Base-by-base conservation (phyloP, 495 filamentous ascomycete genomes). In the Lasiosphaeria ovina region DNA sequence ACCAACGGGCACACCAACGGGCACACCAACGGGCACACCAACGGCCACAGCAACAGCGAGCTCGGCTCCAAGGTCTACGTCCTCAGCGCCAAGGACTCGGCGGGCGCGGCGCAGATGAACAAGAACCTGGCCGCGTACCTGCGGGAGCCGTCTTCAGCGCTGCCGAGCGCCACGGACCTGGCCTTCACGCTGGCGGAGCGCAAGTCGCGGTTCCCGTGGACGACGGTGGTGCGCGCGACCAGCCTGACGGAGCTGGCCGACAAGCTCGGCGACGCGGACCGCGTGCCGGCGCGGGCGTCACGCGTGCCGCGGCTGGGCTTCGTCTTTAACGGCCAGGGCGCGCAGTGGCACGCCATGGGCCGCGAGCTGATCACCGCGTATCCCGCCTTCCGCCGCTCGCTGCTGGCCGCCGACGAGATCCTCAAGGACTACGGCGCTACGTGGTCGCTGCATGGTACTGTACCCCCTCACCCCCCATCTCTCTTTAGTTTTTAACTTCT, bases 281-380 rank as follows among this genome's bases (percentile, higher is more conserved):
- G 24, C 24, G 24, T 24, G 24, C 24, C 24, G 24, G 24, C 24
- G 24, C 24, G 24, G 24, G 24, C 24, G 24, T 24, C 24, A 2
- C 24, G 24, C 24, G 24, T 24, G 24, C 44, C 9, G n/a, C 44
- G 38, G 31, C 31, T 76, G 14, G 69, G 57, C 10, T 76, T 76
- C 51, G 66, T 78, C 6, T 78, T 77, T 54, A 77, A 69, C 3
- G 76, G 76, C 11, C 55, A 57, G 38, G 55, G 55, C 24, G 55
- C 55, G 1, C 55, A 57, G 32, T 49, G 44, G 40, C 8, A 40
- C 10, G 14, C 17, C 42, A 45, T 57, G 35, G 63, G 71, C 16
- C 59, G 72, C 3, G 36, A 56, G 31, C 56, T 79, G 35, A 59
- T 67, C 12, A 63, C 60, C 12, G 68, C 75, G 0, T 62, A 77